Conservation (phyloP, 1,139 yeast species). For the Pichia kudriavzevii region DNA sequence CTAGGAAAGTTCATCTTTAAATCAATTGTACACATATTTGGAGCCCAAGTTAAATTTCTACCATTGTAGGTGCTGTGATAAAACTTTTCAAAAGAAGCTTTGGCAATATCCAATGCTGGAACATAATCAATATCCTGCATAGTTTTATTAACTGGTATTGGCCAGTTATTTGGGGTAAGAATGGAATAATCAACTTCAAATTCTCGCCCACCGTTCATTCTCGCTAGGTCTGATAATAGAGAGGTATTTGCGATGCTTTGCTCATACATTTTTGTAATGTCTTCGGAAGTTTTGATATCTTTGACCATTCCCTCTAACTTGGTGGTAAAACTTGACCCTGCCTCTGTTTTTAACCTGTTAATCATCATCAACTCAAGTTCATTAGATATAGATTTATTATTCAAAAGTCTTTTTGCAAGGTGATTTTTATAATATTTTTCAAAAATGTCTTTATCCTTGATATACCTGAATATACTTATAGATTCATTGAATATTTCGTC, state of each 20-base stretch:
- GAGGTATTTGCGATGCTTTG: constrained; percentile 1
- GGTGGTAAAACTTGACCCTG: constrained; percentile 74
- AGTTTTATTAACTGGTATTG: constrained; percentile 53
- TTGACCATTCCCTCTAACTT: constrained; percentile 85
- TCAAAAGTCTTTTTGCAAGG: constrained; percentile 70
- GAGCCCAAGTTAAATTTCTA: constrained; percentile 75
- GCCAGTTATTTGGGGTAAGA: constrained; percentile 53
- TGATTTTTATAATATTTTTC: constrained; percentile 80
- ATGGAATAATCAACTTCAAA: constrained; percentile 44
- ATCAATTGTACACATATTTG: constrained; percentile 76
- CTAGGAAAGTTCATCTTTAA: constrained; percentile 59
- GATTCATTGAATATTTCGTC: constrained; percentile 52
- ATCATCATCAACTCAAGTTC: constrained; percentile 38
- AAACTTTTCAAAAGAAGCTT: constrained; percentile 37
- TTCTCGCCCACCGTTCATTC: constrained; percentile 21
- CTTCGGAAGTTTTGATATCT: constrained; percentile 67
- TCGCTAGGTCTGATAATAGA: constrained; percentile 10
- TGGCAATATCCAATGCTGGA: constrained; percentile 35
- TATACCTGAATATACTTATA: constrained; percentile 54
- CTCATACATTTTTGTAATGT: constrained; percentile 27
- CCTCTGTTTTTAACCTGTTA: constrained; percentile 63
- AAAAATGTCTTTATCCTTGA: constrained; percentile 81
- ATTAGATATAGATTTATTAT: constrained; percentile 28
- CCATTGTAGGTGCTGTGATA: constrained; percentile 64
- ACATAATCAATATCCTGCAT: constrained; percentile 51